These are phyloP conservation scores for Helotiales sp. DNA, from an alignment of 2,329 filamentous ascomycete species.

Conservation along the genomic window DNA sequence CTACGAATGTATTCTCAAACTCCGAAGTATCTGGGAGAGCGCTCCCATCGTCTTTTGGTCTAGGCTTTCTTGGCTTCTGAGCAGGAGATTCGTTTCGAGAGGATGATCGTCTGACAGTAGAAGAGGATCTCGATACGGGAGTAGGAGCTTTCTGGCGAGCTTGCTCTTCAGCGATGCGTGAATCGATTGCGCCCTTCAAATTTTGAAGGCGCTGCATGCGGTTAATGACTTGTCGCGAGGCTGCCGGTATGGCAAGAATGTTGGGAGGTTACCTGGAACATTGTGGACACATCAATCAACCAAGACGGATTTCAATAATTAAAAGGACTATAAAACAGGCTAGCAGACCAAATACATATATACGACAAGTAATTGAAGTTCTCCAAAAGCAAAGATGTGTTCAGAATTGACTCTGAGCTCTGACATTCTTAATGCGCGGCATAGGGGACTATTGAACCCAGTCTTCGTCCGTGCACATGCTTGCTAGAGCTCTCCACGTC, in stretches of 20 bases:
- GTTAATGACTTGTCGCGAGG: slow-evolving; percentile 21
- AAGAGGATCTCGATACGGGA: slow-evolving; percentile 43
- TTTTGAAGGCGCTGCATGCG: slow-evolving; percentile 50
- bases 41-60: slow-evolving; percentile 32
- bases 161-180: slow-evolving; percentile 88
- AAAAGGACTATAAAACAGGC: not conserved
- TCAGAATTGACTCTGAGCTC: slow-evolving; percentile 1
- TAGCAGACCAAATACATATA: slow-evolving; percentile 4
- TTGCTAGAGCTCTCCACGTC: not conserved
- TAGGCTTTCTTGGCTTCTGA: slow-evolving; percentile 26
- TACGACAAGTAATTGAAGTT: slow-evolving; percentile 1
- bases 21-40: slow-evolving; percentile 74
- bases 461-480: slow-evolving; percentile 2
- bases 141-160: slow-evolving; percentile 58
- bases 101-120: slow-evolving; percentile 29
- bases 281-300: slow-evolving; percentile 26
- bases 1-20: slow-evolving; percentile 82
- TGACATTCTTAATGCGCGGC: slow-evolving; percentile 3
- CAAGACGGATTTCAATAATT: slow-evolving; percentile 1
- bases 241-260: slow-evolving; percentile 12
- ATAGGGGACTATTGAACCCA: slow-evolving; percentile 1
- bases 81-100: slow-evolving; percentile 32
- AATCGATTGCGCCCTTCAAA: slow-evolving; percentile 82
- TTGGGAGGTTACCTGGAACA: slow-evolving; percentile 34
- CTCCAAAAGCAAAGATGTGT: not conserved